Evolutionary conservation across 768 basidiomycete species (phyloP).

Genomic region (Collybia mongolica): DNA sequence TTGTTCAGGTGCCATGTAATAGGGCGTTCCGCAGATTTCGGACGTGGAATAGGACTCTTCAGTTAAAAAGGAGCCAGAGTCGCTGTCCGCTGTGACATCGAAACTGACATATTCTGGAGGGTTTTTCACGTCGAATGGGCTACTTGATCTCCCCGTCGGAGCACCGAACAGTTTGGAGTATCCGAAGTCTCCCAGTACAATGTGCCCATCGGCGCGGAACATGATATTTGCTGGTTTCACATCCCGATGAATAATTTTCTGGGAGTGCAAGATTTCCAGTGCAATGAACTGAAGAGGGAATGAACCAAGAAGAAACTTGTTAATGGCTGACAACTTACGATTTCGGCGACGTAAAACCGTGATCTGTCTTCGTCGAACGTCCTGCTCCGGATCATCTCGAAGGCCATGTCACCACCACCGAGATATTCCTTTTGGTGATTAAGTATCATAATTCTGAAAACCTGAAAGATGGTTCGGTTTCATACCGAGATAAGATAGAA

Average conservation of each 20-base stretch:
- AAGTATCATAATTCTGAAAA: background rate
- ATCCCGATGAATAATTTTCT: constrained; percentile 4
- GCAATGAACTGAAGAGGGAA: constrained; percentile 2
- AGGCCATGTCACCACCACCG: background rate
- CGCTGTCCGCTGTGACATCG: constrained; percentile 1
- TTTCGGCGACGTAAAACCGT: constrained; percentile 1
- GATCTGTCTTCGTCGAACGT: background rate
- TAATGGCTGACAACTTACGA: background rate
- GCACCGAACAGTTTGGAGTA: background rate
- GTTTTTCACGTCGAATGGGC: background rate
- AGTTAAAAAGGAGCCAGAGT: constrained; percentile 2
- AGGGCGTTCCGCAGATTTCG: background rate
- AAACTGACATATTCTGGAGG: background rate
- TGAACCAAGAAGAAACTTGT: background rate
- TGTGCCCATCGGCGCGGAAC: constrained; percentile 2
- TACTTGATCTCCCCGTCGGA: background rate
- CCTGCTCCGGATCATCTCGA: constrained; percentile 1
- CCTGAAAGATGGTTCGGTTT: too few relatives aligned
- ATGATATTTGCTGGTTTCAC: constrained; percentile 3
- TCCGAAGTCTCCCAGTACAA: constrained; percentile 2
- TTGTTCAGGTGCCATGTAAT: constrained; percentile 6
- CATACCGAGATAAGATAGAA: constrained; percentile 1
- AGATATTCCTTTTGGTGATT: background rate
- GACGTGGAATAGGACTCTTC: background rate
- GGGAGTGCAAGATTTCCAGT: background rate